Percentiles rank a stretch among this genome's conserved stretches.
Evolutionary conservation across 805 yeast genomes (phyloP).

Genomic region (Lipomyces kockii): DNA sequence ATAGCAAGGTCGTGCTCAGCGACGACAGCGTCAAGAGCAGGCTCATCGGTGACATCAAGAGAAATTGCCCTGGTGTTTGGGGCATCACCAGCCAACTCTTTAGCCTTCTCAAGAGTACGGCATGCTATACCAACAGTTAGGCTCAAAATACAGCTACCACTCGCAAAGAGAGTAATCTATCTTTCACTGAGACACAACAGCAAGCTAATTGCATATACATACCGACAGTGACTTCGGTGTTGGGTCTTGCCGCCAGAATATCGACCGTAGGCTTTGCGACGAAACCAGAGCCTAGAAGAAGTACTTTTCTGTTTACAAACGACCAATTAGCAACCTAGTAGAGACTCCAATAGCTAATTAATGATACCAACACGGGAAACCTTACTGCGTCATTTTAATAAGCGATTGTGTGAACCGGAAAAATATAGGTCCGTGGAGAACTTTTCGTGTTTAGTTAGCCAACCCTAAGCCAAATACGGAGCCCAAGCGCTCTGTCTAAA

Average conservation of each 20-base stretch:
- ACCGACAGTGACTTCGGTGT: constrained; percentile 83
- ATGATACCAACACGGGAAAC: not conserved
- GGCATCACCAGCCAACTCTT: constrained; percentile 74
- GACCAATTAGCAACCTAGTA: not conserved
- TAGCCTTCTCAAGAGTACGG: constrained; percentile 86
- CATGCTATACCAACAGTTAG: constrained; percentile 57
- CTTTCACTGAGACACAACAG: not conserved
- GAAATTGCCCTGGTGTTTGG: constrained; percentile 76
- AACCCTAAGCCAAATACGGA: not conserved
- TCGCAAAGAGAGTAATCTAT: not conserved
- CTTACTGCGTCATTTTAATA: not conserved
- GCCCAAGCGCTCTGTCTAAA: no score
- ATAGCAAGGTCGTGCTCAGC: constrained; percentile 82
- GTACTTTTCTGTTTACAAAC: constrained; percentile 25
- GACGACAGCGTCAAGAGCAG: constrained; percentile 77
- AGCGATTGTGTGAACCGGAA: not conserved
- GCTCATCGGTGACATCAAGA: constrained; percentile 81
- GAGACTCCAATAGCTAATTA: not conserved
- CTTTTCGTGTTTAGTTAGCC: not conserved
- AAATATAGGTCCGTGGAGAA: not conserved
- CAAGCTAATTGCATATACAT: constrained; percentile 15
- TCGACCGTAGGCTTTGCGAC: constrained; percentile 99
- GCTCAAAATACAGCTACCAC: not conserved
- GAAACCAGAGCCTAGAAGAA: constrained; percentile 66
- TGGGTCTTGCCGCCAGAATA: constrained; percentile 74